Evolutionary conservation across 495 filamentous ascomycete genomes (phyloP).

Genomic region (Parachaetomium inaequale): DNA sequence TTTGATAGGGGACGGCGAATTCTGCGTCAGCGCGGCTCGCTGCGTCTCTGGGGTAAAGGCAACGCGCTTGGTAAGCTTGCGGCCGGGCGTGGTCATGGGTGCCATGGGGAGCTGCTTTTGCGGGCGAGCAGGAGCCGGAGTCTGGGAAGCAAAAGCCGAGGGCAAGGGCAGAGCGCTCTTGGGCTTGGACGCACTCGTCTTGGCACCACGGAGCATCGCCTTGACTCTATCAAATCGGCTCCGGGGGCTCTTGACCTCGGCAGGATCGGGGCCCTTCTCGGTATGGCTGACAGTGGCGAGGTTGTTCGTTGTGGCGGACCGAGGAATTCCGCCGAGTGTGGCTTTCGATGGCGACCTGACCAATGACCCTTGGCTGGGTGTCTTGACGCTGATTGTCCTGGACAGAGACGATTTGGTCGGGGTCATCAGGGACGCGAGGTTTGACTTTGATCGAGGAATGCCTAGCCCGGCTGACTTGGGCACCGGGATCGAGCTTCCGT

Average conservation of each 20-base stretch:
- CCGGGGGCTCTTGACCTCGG: conserved; percentile 35
- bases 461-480: conserved; percentile 40
- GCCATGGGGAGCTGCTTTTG: conserved; percentile 44
- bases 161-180: conserved; percentile 41
- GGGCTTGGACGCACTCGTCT: conserved; percentile 33
- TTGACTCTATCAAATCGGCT: conserved; percentile 49
- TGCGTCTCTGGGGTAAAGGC: conserved; percentile 49
- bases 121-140: conserved; percentile 38
- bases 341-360: conserved; percentile 37
- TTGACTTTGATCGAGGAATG: conserved; percentile 43
- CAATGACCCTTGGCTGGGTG: conserved; percentile 32
- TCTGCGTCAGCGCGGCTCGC: conserved; percentile 33
- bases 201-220: conserved; percentile 46
- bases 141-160: conserved; percentile 36
- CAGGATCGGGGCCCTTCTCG: conserved; percentile 22
- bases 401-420: conserved; percentile 78
- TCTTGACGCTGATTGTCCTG: conserved; percentile 62
- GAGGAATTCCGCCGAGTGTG: conserved; percentile 30
- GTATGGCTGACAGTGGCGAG: conserved; percentile 11
- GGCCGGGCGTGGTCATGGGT: conserved; percentile 48
- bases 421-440: conserved; percentile 57
- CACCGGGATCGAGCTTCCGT: conserved; percentile 43
- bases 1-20: conserved; percentile 51
- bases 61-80: conserved; percentile 42
- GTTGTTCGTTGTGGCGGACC: conserved; percentile 40